Base-by-base conservation (phyloP, 2,329 filamentous ascomycete genomes). In the Ampelomyces quisqualis region DNA sequence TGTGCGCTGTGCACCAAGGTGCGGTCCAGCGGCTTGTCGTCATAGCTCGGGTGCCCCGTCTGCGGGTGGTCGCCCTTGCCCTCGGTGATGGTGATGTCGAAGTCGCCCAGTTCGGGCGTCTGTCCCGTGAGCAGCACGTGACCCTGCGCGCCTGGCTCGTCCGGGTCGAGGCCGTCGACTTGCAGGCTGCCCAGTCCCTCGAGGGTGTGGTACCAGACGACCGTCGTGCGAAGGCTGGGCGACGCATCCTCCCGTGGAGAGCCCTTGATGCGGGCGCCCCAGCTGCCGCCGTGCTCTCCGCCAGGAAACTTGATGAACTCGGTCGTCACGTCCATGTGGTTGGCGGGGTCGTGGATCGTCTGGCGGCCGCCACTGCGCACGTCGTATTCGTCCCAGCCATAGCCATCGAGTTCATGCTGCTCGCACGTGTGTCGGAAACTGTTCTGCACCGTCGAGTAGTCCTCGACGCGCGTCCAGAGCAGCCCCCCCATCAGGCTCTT, bases 301-400 rank as follows among this genome's bases (percentile, higher is more conserved):
- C 90, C 90, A 2, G 90, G 88, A 23, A 95, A 79, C 71, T 97
- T 98, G 62, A 96, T 82, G 70, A 97, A 96, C 36, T 88, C 87
- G 29, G 91, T 96, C 7, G 87, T 94, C 49, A 98, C 79, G 70
- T 97, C 90, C 53, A 98, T 79, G 42, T 80, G 80, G 70, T 98
- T 98, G 34, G 81, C 85, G 38, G 84, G 83, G 67, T 98, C 93
- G 63, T 94, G 89, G 45, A 98, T 91, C 1, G 86, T 87, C 70
- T 98, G 89, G 15, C 87, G 77, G 40, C 93, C 93, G 48, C 93
- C 93, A 41, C 78, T 85, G 43, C 93, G 80, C 15, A 90, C 84
- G 70, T 98, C 93, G 68, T 94, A 98, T 66, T 95, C 88, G 60
- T 97, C 90, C 93, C 93, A 98, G 48, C 93, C 93, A 68, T 98